Evolutionary conservation across 768 basidiomycete species (phyloP).

Genomic region (Phylloporus arenicola): DNA sequence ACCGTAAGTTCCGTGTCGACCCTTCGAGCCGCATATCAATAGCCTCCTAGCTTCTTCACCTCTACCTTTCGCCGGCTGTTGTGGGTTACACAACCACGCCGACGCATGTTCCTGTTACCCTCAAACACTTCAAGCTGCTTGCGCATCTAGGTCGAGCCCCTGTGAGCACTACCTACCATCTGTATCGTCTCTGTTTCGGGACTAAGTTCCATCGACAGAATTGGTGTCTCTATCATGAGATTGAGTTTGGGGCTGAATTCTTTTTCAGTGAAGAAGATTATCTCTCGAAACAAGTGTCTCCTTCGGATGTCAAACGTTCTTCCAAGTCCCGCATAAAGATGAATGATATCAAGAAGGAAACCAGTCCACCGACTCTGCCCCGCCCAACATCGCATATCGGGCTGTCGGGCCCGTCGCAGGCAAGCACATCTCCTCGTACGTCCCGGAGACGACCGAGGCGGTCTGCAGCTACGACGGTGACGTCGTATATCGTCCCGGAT

Average conservation of each 20-base stretch:
- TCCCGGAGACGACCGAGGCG: constrained; percentile 56
- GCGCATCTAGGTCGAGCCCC: constrained; percentile 59
- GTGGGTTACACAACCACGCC: constrained; percentile 16
- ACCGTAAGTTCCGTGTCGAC: constrained; percentile 16
- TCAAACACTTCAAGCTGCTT: constrained; percentile 73
- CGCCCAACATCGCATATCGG: constrained; percentile 18
- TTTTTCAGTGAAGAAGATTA: constrained; percentile 69
- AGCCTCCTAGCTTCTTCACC: constrained; percentile 42
- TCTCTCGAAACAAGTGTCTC: constrained; percentile 33
- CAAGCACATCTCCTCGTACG: constrained; percentile 20
- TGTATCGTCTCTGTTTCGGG: neutral
- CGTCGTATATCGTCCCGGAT: constrained; percentile 62
- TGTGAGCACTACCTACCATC: constrained; percentile 35
- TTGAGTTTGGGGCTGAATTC: constrained; percentile 63
- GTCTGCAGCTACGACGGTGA: constrained; percentile 44
- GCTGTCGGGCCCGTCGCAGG: constrained; percentile 9
- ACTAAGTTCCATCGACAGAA: constrained; percentile 33
- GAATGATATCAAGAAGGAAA: constrained; percentile 40
- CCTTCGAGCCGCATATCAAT: neutral
- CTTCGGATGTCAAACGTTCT: constrained; percentile 19
- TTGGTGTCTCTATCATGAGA: constrained; percentile 52
- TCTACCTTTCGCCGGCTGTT: constrained; percentile 35
- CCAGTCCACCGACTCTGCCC: constrained; percentile 28
- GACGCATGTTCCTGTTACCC: constrained; percentile 58
- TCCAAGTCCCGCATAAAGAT: constrained; percentile 23